These are phyloP conservation scores for Rachicladosporium sp. DNA, from an alignment of 2,329 filamentous ascomycete genomes.

Conservation along the genomic window DNA sequence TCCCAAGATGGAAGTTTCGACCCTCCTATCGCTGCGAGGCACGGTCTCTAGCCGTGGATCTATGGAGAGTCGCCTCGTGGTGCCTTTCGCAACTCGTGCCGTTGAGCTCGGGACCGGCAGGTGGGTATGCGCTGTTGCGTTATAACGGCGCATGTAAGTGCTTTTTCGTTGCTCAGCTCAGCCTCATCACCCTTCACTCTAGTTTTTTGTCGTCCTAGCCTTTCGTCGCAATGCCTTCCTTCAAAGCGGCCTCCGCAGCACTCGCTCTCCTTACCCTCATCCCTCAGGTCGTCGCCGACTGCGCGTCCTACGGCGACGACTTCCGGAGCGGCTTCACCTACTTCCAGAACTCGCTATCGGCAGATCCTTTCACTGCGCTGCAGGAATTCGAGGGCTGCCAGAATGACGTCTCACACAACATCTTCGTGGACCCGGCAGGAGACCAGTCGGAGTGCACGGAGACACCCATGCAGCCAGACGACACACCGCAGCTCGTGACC, in stretches of 20 bases:
- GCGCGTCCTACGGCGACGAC: conserved; percentile 25
- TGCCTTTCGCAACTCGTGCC: too few relatives aligned
- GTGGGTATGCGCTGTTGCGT: too few relatives aligned
- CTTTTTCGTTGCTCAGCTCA: too few relatives aligned
- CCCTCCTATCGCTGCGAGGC: too few relatives aligned
- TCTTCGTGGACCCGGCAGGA: conserved; percentile 30
- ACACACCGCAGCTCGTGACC: conserved; percentile 27
- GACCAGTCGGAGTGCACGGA: conserved; percentile 31
- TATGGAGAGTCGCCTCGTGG: too few relatives aligned
- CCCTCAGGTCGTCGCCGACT: conserved; percentile 7
- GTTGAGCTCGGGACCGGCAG: too few relatives aligned
- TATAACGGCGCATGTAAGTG: too few relatives aligned
- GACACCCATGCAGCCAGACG: conserved; percentile 28
- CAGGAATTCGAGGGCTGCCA: conserved; percentile 34
- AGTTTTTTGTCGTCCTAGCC: background rate
- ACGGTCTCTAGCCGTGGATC: too few relatives aligned
- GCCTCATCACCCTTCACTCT: too few relatives aligned
- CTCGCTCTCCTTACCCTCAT: conserved; percentile 7
- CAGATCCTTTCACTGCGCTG: conserved; percentile 31
- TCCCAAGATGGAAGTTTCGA: too few relatives aligned
- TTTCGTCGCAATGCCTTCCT: conserved; percentile 6
- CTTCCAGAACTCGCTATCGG: conserved; percentile 33
- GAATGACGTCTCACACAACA: conserved; percentile 28
- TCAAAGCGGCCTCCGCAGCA: conserved; percentile 4
- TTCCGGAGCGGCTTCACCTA: conserved; percentile 32